Base-by-base conservation (phyloP, 208 protist species). In the Phytomonas sp. region DNA sequence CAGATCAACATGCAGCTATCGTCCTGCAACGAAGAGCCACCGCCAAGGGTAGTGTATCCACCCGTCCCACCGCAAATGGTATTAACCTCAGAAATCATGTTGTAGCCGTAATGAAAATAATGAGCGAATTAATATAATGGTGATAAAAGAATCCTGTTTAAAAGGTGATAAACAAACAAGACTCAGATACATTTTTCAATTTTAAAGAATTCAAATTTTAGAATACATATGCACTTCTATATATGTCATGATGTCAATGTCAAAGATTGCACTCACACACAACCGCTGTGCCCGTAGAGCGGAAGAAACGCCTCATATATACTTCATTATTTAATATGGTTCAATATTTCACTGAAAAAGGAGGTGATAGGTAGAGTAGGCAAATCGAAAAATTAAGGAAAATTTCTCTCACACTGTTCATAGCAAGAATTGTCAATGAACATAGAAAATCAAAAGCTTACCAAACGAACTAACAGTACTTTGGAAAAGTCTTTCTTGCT, bases 1-100 rank as follows among this genome's bases (percentile, higher is more conserved):
- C 84, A 91, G 62, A 86, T 28, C 11, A 86, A 63, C 68, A 77
- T 78, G 11, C 60, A 7, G 60, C 60, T 20, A 4, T 64, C 28
- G 33, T 64, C 60, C 20, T 64, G 60, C 15, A 64, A 56, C 5
- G 46, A 56, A 56, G 46, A 56, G 20, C 46, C 46, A 56, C 46
- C 46, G 23, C 46, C 46, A 56, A 8, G 11, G 20, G 9, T 26
- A 26, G 46, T 5, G 23, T 56, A 56, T 56, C 46, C 46, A 26
- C 46, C 46, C 20, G 9, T 5, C 26, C 46, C 46, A 56, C 46
- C 46, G 23, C 26, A 56, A 26, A 56, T 1, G 17, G 17, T 0
- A 56, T 26, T 56, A 56, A 56, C 46, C 20, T 56, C 20, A 56
- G 46, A 56, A 56, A 56, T 56, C 46, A 56, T 56, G 9, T 56